Evolutionary conservation across 2,329 filamentous ascomycete genomes (phyloP).

Genomic region (Zarea fungicola): DNA sequence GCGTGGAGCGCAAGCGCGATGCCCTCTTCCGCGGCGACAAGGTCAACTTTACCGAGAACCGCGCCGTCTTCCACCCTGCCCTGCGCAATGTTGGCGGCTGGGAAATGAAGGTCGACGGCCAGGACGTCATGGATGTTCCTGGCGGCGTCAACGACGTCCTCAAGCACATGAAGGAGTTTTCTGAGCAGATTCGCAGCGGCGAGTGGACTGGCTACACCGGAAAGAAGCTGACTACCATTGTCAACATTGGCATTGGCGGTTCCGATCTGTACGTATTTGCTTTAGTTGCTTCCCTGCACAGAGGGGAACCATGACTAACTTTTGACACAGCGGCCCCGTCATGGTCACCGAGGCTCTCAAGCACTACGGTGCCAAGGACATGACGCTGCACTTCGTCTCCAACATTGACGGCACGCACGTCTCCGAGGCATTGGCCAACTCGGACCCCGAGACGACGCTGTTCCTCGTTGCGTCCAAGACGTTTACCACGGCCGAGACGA

Average conservation of each 20-base stretch:
- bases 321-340: slow-evolving; percentile 71
- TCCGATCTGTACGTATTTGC: slow-evolving; percentile 78
- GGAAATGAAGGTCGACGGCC: slow-evolving; percentile 77
- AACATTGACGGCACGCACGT: slow-evolving; percentile 99
- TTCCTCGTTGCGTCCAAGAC: slow-evolving; percentile 99
- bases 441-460: slow-evolving; percentile 95
- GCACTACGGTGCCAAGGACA: slow-evolving; percentile 78
- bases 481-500: slow-evolving; percentile 97
- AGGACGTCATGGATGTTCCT: slow-evolving; percentile 85
- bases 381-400: slow-evolving; percentile 96
- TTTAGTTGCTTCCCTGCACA: too few relatives aligned
- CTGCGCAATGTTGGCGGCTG: slow-evolving; percentile 84
- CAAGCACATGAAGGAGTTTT: slow-evolving; percentile 98
- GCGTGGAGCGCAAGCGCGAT: slow-evolving; percentile 89
- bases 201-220: slow-evolving; percentile 96
- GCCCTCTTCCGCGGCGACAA: slow-evolving; percentile 96
- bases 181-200: slow-evolving; percentile 86
- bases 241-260: slow-evolving; percentile 97
- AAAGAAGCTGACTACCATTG: slow-evolving; percentile 92
- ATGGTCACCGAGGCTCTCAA: slow-evolving; percentile 99
- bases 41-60: slow-evolving; percentile 98
- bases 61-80: slow-evolving; percentile 92
- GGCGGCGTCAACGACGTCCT: slow-evolving; percentile 87
- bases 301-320: too few relatives aligned
- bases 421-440: slow-evolving; percentile 81